Evolutionary conservation across 1,139 yeast species (phyloP).

Genomic region (Hansenula sp.): DNA sequence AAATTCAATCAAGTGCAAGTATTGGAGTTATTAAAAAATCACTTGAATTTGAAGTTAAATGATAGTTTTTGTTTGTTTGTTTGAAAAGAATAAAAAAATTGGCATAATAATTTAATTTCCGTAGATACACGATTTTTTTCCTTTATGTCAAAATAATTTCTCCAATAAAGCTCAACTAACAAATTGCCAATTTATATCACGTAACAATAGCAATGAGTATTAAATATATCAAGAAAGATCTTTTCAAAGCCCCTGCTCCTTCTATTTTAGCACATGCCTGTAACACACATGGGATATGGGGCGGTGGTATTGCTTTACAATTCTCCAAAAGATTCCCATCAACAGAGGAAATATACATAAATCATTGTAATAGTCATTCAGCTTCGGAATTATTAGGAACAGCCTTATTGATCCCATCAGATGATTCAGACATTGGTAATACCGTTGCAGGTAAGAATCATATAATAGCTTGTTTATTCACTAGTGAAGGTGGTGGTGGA

Average conservation of each 20-base stretch:
- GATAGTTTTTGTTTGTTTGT: too few relatives aligned
- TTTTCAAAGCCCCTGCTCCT: constrained; percentile 38
- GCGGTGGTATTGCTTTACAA: constrained; percentile 71
- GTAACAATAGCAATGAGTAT: constrained; percentile 17
- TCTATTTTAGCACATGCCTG: constrained; percentile 69
- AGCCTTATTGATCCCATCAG: constrained; percentile 42
- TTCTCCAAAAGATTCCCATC: constrained; percentile 49
- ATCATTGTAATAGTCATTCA: constrained; percentile 37
- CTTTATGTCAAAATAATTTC: background rate
- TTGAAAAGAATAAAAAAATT: background rate
- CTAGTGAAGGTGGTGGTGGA: constrained; percentile 40
- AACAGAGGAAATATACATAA: constrained; percentile 43
- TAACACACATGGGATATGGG: constrained; percentile 79
- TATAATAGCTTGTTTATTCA: constrained; percentile 62
- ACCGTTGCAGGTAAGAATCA: constrained; percentile 25
- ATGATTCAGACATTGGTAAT: constrained; percentile 29
- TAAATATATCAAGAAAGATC: constrained; percentile 57
- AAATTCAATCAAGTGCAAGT: constrained; percentile 84
- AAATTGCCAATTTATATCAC: background rate
- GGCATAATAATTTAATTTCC: background rate
- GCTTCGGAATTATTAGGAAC: constrained; percentile 46
- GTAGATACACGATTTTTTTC: background rate
- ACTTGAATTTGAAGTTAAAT: constrained; percentile 27
- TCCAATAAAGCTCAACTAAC: background rate
- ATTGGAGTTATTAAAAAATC: constrained; percentile 76